Evolutionary conservation across 1,284 basidiomycete species (phyloP).

Genomic region (Ustilago sp.): DNA sequence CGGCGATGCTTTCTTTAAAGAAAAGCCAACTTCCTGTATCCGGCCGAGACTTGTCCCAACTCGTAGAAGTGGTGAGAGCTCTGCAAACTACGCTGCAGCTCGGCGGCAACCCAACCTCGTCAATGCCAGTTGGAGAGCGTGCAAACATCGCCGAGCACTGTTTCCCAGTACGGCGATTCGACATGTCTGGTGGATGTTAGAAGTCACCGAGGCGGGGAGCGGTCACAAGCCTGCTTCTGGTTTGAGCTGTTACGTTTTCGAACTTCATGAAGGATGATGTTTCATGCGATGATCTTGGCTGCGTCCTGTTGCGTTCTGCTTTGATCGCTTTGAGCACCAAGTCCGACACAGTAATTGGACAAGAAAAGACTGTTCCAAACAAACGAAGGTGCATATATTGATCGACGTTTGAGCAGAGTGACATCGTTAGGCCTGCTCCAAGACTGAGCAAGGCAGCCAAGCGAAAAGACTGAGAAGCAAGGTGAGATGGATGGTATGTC

Average conservation of each 20-base stretch:
- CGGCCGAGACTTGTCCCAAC: neutral
- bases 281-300: conserved; percentile 10
- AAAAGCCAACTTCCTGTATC: neutral
- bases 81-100: conserved; percentile 11
- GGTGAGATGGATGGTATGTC: neutral
- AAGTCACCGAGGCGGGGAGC: conserved; percentile 30
- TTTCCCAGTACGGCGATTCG: neutral
- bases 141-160: conserved; percentile 8
- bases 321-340: neutral
- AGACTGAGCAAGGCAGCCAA: neutral
- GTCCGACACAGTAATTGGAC: neutral
- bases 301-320: neutral
- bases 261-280: neutral
- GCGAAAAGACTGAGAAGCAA: neutral
- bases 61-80: neutral
- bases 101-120: neutral
- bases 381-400: neutral
- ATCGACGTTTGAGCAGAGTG: neutral
- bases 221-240: neutral
- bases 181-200: conserved; percentile 25
- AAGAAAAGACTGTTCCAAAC: neutral
- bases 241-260: neutral
- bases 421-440: neutral
- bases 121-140: neutral
- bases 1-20: neutral